Conservation (phyloP, 768 basidiomycete species). For the Suillus discolor region DNA sequence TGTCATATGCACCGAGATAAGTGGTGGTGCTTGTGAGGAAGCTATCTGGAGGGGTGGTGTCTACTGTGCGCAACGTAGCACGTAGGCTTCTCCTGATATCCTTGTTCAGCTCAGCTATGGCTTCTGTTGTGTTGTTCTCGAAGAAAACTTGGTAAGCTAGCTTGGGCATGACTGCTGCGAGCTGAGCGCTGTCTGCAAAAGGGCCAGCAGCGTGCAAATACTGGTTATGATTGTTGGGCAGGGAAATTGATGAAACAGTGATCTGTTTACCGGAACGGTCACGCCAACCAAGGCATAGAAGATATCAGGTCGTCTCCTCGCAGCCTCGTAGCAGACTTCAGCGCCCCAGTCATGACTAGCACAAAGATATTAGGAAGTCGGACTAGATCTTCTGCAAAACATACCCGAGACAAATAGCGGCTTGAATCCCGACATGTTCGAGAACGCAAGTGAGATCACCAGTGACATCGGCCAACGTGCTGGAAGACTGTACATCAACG, state of each 20-base stretch:
- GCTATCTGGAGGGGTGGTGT: constrained; percentile 54
- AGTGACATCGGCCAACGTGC: constrained; percentile 60
- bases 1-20: constrained; percentile 56
- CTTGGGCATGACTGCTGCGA: constrained; percentile 47
- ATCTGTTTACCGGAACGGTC: constrained; percentile 56
- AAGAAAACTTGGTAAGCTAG: constrained; percentile 71
- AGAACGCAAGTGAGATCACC: constrained; percentile 68
- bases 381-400: constrained; percentile 10
- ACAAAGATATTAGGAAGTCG: background rate
- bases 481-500: constrained; percentile 59
- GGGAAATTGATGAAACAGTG: background rate
- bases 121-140: constrained; percentile 46
- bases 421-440: constrained; percentile 46
- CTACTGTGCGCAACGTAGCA: constrained; percentile 52
- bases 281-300: constrained; percentile 60
- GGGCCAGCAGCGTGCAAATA: constrained; percentile 58
- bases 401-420: constrained; percentile 67
- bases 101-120: constrained; percentile 53
- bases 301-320: constrained; percentile 65
- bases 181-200: constrained; percentile 47
- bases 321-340: constrained; percentile 67
- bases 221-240: constrained; percentile 34
- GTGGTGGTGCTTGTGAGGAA: constrained; percentile 54
- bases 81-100: constrained; percentile 62
- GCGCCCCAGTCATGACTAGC: constrained; percentile 78